Conservation (phyloP, 768 basidiomycete genomes). For the Termitomyces sp. region DNA sequence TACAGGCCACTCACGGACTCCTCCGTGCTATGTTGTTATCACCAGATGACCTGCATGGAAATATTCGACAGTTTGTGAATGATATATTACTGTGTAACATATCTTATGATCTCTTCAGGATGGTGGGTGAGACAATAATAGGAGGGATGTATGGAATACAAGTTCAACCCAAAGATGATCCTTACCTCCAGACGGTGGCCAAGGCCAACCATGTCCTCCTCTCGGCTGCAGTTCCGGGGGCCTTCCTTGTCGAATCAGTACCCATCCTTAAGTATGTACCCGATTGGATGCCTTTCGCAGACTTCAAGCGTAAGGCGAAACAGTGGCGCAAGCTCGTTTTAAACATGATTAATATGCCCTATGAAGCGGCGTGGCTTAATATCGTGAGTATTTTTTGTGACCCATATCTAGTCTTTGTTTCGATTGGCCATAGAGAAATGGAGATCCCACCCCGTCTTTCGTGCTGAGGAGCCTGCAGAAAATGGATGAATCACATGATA, state of each 20-base stretch:
- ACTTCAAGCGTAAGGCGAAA: constrained; percentile 28
- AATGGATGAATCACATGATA: constrained; percentile 11
- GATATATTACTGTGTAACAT: too few species aligned
- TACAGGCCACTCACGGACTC: constrained; percentile 16
- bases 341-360: constrained; percentile 21
- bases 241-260: constrained; percentile 28
- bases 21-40: constrained; percentile 17
- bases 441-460: constrained; percentile 19
- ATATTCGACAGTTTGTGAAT: constrained; percentile 6
- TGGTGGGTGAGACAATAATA: constrained; percentile 23
- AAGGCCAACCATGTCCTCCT: constrained; percentile 23
- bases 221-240: constrained; percentile 20
- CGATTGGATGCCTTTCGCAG: constrained; percentile 29
- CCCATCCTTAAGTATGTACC: constrained; percentile 28
- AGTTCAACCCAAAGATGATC: constrained; percentile 25
- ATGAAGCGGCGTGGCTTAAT: constrained; percentile 11
- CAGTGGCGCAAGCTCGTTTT: constrained; percentile 16
- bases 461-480: constrained; percentile 14
- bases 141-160: constrained; percentile 29
- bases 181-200: constrained; percentile 27
- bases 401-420: not conserved
- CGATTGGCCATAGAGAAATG: constrained; percentile 11
- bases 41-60: constrained; percentile 14
- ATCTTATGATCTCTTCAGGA: not conserved
- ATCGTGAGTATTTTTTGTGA: constrained; percentile 7